Base-by-base conservation (phyloP, 1,284 basidiomycete species). In the Laetiporus sulphureus region DNA sequence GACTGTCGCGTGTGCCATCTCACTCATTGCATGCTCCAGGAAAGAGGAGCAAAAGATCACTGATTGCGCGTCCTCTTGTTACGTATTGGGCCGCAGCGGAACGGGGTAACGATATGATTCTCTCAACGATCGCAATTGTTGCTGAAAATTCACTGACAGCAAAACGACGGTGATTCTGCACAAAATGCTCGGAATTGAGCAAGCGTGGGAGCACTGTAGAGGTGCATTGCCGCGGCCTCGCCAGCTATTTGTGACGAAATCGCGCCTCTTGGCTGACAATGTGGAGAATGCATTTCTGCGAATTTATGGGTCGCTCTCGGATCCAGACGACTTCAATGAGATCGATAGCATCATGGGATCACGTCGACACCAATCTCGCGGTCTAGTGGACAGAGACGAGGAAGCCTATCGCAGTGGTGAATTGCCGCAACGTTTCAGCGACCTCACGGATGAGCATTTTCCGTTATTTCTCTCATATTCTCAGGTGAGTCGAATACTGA, bases 101-200 rank as follows among this genome's bases (percentile, higher is more conserved):
- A 86, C 83, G 0, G 81, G 83, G 80, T 80, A 62, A 40, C 16
- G 15, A 15, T 32, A 13, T 23, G 11, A 23, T 7, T 22, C 12
- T 40, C 8, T 7, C 2, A 23, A 22, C 21, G 19, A 24, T 27
- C n/a, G n/a, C n/a, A n/a, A n/a, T n/a, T n/a, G n/a, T n/a, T 23
- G 19, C 15, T 20, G 21, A 15, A 15, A 18, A 19, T 39, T 7
- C 32, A 13, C 19, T 13, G 18, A 1, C 38, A 83, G 81, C 3
- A 85, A 87, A 70, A 86, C 82, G 0, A 84, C 81, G 0, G 82
- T 79, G 0, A 81, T 85, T 71, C 60, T 84, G 0, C 81, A 78
- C 66, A 83, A 82, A 60, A 85, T 85, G 71, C 63, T 85, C 5
- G 71, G 75, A 4, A 72, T 84, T 5, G 77, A 85, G 50, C 64